Base-by-base conservation (phyloP, 1,284 basidiomycete genomes). In the Taiwanofungus camphoratus region DNA sequence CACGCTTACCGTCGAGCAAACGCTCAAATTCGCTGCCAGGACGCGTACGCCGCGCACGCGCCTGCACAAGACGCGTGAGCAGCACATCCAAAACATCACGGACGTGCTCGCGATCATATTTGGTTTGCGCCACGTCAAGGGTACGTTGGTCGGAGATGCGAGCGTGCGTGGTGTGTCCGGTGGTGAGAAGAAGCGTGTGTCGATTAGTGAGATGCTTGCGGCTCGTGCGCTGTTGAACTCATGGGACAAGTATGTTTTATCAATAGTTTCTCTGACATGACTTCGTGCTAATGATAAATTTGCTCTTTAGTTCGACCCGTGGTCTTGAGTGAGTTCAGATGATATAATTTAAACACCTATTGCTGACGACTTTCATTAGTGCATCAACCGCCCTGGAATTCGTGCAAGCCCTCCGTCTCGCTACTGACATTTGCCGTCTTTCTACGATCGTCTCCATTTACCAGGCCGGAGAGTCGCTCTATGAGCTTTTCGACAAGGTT, bases 151-250 rank as follows among this genome's bases (percentile, higher is more conserved):
- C 16, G 91, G 91, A 3, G 77, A 91, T 62, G 81, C 80, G 4
- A 71, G 76, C 4, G 69, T 91, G 3, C 69, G 87, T 5, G 90
- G 90, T 36, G 77, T 92, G 1, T 82, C 79, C 18, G 91, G 89
- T 16, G 91, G 92, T 12, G 83, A 90, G 67, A 81, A 83, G 63
- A 86, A 87, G 62, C 76, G 88, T 27, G 87, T 90, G 0, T 85
- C 80, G 0, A 85, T 91, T 51, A 72, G 77, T 7, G 88, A 91
- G 62, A 70, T 76, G 9, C 61, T 90, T 37, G 76, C 77, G 0
- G 71, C 75, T n/a, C 67, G 79, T 26, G 71, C 73, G 32, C 69
- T 72, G 24, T 66, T 90, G 23, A 73, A 71, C 33, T 68, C 73
- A 11, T 90, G 87, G 86, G 87, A 90, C 62, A 87, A 87, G 75